Evolutionary conservation across 495 filamentous ascomycete genomes (phyloP), one percentile per base, ranked within the genome.

Genomic region (Aspergillus bertholletiae): DNA sequence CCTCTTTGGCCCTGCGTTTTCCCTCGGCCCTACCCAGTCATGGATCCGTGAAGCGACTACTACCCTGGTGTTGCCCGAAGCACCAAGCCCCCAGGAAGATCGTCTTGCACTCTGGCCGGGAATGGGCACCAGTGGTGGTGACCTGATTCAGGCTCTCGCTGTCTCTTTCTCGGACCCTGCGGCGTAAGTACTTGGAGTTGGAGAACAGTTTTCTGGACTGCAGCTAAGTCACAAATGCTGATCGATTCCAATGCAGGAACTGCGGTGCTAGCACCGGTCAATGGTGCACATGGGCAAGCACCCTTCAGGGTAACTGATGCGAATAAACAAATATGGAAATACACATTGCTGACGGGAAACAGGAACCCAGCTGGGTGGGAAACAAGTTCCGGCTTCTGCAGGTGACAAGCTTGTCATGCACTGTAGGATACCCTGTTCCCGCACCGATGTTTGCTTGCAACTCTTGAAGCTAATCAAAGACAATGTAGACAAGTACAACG

Each of bases 281-380:
- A 50, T 72, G 69, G 69, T 72, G 69, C 24, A 65, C 58, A 2
- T 72, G 67, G 65, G 69, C 69, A 12, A 72, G 69, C 43, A 68
- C 65, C 0, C 65, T 70, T 7, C 55, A 70, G 27, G 61, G 61
- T 59, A 59, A 32, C 13, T 24, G 18, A 30, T 28, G 8, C 28
- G 7, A 9, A 15, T 21, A 2, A 20, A 35, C 15, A 23, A 18
- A 12, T 8, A 13, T 9, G 9, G 13, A 6, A n/a, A 2, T 22
- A 39, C 26, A 5, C 8, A 24, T 23, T 24, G 2, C 32, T 53
- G n/a, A 55, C 37, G 7, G n/a, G 24, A 6, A 34, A 17, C 32
- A 60, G 57, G 52, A 17, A 39, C 46, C 2, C 62, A 65, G 26
- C 46, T 65, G 15, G 60, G 62, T 37, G 60, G 59, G 5, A 57